phyloP scores from a whole-genome alignment of 148 eudicot species.

The Fagopyrum esculentum region DNA sequence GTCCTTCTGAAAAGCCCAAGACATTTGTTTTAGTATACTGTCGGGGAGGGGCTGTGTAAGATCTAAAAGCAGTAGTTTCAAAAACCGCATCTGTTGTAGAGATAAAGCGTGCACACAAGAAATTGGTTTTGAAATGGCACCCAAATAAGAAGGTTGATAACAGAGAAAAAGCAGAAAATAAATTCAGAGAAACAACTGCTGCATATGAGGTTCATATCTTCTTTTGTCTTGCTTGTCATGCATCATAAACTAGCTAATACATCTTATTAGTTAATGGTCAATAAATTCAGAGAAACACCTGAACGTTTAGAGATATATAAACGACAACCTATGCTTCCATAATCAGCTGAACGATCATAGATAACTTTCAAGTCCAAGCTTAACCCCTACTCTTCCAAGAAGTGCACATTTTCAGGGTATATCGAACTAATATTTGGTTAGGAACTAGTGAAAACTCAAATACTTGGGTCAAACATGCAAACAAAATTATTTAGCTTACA shows the following conservation, averaged over 20 bases:
- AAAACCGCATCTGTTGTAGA: slow-evolving; percentile 66
- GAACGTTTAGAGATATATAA: neutral
- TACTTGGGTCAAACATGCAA: neutral
- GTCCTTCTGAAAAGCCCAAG: too few relatives aligned
- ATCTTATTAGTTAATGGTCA: too few relatives aligned
- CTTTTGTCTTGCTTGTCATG: neutral
- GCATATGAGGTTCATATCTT: slow-evolving; percentile 72
- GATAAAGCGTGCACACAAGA: slow-evolving; percentile 81
- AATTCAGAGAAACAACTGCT: slow-evolving; percentile 88
- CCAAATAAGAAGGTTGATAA: slow-evolving; percentile 92
- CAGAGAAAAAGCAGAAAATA: slow-evolving; percentile 83
- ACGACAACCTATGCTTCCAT: neutral
- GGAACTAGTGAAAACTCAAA: neutral
- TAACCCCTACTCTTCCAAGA: neutral
- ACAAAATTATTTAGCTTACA: neutral
- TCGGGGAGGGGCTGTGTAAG: slow-evolving; percentile 89
- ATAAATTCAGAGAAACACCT: too few relatives aligned
- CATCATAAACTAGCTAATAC: too few relatives aligned
- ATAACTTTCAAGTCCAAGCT: neutral
- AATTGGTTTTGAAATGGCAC: slow-evolving; percentile 92
- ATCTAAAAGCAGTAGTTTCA: slow-evolving; percentile 75
- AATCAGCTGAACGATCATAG: neutral
- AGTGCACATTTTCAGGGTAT: neutral
- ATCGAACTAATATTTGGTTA: too few relatives aligned
- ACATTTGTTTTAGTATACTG: too few relatives aligned